A percentile compares a stretch with the other conserved stretches of the same genome.
These are phyloP conservation scores for Chalara sp. DNA, from an alignment of 2,329 filamentous ascomycete genomes.

Conservation along the genomic window DNA sequence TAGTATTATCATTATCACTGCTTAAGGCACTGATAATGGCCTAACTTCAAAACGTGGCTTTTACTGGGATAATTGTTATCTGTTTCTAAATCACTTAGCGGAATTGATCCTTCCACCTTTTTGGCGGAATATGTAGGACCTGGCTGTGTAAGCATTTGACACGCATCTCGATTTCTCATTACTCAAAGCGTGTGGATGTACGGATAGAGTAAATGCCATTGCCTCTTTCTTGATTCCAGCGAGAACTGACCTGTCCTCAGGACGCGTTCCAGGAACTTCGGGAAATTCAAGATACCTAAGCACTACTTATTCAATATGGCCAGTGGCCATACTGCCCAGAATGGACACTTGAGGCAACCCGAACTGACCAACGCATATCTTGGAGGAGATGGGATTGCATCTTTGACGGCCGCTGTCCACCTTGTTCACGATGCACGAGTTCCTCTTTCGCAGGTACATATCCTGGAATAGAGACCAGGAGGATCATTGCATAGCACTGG, in stretches of 20 bases:
- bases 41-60: too few relatives aligned
- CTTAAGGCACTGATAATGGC: too few relatives aligned
- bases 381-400: neutral
- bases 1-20: too few relatives aligned
- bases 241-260: neutral
- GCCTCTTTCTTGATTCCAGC: neutral
- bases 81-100: too few relatives aligned
- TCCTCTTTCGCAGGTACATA: neutral
- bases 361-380: neutral
- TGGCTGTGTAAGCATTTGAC: too few relatives aligned
- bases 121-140: too few relatives aligned
- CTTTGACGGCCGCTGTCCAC: neutral
- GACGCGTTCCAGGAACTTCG: neutral
- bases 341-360: neutral
- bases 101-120: too few relatives aligned
- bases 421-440: neutral
- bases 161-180: too few relatives aligned
- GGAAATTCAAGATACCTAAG: neutral
- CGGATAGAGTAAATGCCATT: too few relatives aligned
- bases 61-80: too few relatives aligned
- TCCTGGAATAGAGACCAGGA: neutral
- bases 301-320: neutral
- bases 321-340: neutral
- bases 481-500: too few relatives aligned
- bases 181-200: too few relatives aligned